Conservation (phyloP, 306 rosid species). For the Sechiopsis laciniata region DNA sequence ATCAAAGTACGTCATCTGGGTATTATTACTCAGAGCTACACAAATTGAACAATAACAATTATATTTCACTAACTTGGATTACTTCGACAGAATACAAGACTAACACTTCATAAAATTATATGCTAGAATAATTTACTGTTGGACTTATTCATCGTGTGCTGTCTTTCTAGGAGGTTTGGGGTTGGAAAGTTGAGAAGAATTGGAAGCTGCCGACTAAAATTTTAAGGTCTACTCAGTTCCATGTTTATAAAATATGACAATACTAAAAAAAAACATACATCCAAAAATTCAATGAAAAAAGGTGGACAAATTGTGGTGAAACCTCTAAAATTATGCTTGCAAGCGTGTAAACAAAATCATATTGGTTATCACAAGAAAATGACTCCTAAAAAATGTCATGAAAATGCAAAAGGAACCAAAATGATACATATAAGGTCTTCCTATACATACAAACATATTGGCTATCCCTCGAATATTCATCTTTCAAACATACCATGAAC, state of each 20-base stretch:
- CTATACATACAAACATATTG: background rate
- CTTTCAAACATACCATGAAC: background rate
- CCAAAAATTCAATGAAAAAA: constrained; percentile 7
- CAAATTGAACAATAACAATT: constrained; percentile 1
- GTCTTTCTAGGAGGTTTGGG: background rate
- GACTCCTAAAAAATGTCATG: background rate
- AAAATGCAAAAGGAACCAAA: constrained; percentile 2
- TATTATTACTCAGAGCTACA: constrained; percentile 1
- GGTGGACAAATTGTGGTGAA: background rate
- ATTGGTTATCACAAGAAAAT: background rate
- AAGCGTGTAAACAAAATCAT: background rate
- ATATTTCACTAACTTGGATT: constrained; percentile 5
- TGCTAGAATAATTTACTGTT: background rate
- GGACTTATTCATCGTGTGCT: background rate
- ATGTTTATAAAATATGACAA: background rate
- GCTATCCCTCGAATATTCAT: constrained; percentile 1
- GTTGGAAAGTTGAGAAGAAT: background rate
- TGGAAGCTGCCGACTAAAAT: background rate
- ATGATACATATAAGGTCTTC: background rate
- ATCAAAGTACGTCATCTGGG: constrained; percentile 26
- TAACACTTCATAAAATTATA: background rate
- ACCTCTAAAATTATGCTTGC: background rate
- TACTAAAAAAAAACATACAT: background rate
- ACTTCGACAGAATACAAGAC: constrained; percentile 6
- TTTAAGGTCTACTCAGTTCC: background rate